Base-by-base conservation (phyloP, 2,329 filamentous ascomycete genomes). In the Emydomyces testavorans region DNA sequence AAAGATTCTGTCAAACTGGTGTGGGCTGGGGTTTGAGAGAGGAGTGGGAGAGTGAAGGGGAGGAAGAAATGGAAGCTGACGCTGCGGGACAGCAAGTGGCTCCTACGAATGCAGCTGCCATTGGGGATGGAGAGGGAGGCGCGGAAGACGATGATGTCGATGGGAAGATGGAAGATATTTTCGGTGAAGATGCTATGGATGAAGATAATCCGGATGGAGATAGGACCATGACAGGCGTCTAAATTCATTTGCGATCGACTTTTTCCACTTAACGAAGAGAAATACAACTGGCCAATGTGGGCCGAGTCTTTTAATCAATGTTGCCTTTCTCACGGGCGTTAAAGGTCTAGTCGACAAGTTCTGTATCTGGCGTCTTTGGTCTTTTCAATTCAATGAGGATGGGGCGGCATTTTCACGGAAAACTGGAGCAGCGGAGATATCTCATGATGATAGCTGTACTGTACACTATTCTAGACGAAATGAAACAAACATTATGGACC, bases 1-100 rank as follows among this genome's bases (percentile, higher is more conserved):
- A 82, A 69, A 66, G 77, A 60, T 81, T 79, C 56, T 77, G 75
- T 60, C 63, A 78, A 42, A 78, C 74, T 2, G 76, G 76, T 0
- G 66, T 68, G 6, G 73, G 71, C 28, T 79, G 75, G 76, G 68
- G 70, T 31, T 60, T 79, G 62, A 72, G 70, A 59, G 74, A 77
- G 50, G 74, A 76, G 35, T 54, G 50, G 52, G 29, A 65, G 52
- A 52, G 60, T 58, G 45, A 56, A 52, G 47, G 48, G 4, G 52
- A 51, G 45, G 52, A 52, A 29, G 51, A 50, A 11, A 49, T 50
- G 42, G 51, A 48, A 15, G 42, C 46, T 28, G 50, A 51, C 29
- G 55, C 54, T 38, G 46, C 44, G 24, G 52, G 53, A 36, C 52
- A 56, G 15, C 52, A 52, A 13, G 50, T 50, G 36, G 54, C 56